Percentiles rank a stretch among this genome's conserved stretches.
Conservation (phyloP, 164 flowering plant genomes). For the Chimonanthus praecox region DNA sequence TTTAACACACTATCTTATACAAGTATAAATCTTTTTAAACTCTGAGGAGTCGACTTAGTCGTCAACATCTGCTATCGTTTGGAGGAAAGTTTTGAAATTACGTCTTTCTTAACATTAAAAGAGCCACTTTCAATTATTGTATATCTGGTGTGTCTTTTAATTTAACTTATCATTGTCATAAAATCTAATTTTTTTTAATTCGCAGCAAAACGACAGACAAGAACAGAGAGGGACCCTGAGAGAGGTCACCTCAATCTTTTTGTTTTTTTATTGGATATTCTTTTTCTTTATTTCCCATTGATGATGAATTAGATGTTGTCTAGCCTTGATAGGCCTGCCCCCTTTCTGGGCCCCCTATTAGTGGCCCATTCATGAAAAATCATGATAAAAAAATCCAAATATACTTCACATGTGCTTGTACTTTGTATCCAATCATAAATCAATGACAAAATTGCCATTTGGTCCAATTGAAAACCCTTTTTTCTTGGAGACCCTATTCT, state of each 20-base stretch:
- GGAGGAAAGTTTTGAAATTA: too few relatives aligned
- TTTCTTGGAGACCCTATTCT: neutral
- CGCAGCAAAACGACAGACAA: too few relatives aligned
- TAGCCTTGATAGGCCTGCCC: neutral
- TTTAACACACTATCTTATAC: too few relatives aligned
- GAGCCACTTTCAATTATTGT: too few relatives aligned
- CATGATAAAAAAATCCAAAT: neutral
- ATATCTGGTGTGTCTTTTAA: too few relatives aligned
- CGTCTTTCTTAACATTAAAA: too few relatives aligned
- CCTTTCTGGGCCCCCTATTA: neutral
- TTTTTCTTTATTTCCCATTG: slow-evolving; percentile 3
- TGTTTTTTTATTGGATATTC: neutral
- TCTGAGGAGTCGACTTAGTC: too few relatives aligned
- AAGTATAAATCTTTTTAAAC: too few relatives aligned
- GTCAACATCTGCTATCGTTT: too few relatives aligned
- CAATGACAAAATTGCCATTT: neutral
- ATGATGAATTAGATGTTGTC: neutral
- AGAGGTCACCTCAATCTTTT: neutral
- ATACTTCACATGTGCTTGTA: neutral
- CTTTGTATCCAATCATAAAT: neutral
- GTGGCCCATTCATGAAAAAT: neutral
- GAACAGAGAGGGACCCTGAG: neutral
- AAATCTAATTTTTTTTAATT: too few relatives aligned
- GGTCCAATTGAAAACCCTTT: neutral
- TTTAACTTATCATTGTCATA: too few relatives aligned